Evolutionary conservation across 305 asterid species (phyloP), one percentile per base, ranked within the genome.

Genomic region (Fraxinus xanthoxyloides): DNA sequence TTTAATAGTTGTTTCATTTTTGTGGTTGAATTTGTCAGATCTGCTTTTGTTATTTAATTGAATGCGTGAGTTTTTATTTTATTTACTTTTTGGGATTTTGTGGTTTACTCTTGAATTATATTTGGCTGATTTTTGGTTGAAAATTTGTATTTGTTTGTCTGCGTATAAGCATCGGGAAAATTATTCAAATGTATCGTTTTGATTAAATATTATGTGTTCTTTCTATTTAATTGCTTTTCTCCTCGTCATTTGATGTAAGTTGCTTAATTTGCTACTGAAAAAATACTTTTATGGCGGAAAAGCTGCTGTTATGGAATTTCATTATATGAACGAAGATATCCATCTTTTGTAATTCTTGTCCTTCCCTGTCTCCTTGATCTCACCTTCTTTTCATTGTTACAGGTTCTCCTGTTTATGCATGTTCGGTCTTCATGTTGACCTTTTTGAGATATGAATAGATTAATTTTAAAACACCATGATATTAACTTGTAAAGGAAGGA

Each of bases 21-120:
- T 51, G 83, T 63, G 80, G 81, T 77, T 81, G 85, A 63, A 51
- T 84, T 82, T 9, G 54, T 82, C 86, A 79, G 88, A 80, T 89
- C 89, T 82, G 84, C 75, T 75, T 38, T 56, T 78, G 0, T 79
- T 63, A 76, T 80, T 69, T 54, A 54, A 80, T 82, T 82, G 84
- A 77, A 35, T 7, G 46, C 56, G 72, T 38, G 70, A 43, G 74
- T 72, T 59, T 73, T n/a, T 5, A 0, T 76, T 74, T 63, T 72
- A 3, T 76, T 54, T 81, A 3, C 56, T 54, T 48, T 65, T 69
- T 72, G 75, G 28, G 65, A 23, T 51, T 51, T 73, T 73, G 21
- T 10, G n/a, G 32, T 65, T 24, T 4, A 19, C 46, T 67, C 59
- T 1, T 30, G 48, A 77, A 77, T 13, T 63, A 28, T 74, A 24